Base-by-base conservation (phyloP, 73 alveolate species). In the Paramecium biaurelia region DNA sequence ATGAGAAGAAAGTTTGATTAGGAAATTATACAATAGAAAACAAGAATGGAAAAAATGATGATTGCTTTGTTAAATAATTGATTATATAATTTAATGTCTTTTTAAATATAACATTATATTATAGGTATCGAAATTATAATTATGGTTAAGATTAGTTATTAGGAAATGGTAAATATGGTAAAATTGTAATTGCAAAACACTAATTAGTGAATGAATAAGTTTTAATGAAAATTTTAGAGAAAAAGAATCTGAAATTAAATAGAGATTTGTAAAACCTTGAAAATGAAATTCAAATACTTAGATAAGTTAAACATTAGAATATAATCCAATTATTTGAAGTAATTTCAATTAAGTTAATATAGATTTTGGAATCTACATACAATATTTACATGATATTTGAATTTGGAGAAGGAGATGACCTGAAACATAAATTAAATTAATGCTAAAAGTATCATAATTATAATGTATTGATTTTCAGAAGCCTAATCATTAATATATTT, bases 51-150 rank as follows among this genome's bases (percentile, higher is more conserved):
- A 58, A 18, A 7, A 58, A 35, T 58, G 8, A 24, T 63, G 84
- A 63, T 63, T 63, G 47, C 84, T 7, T n/a, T 63, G 26, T 24
- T 63, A 26, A 63, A 63, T 63, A 26, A 63, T 63, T 63, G 84
- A 63, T 63, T 63, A 63, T 63, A 63, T 63, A 63, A 26, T 63
- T 53, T 63, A 63, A 63, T 63, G 84, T 63, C 84, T 63, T 63
- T 63, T 63, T 63, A 63, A 63, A 63, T 63, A 63, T 32, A 63
- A 63, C 43, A 63, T 63, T 63, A 63, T 63, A 32, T 63, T 10
- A 63, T 63, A 63, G 84, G 84, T 63, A 63, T 63, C 8, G 14
- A 53, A 14, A 23, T 63, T 63, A 30, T 32, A 63, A 63, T 63
- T 26, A 63, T 26, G 24, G 15, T 12, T 63, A 63, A 63, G 84